Base-by-base conservation (phyloP, 1,284 basidiomycete species). In the Sparassis latifolia region DNA sequence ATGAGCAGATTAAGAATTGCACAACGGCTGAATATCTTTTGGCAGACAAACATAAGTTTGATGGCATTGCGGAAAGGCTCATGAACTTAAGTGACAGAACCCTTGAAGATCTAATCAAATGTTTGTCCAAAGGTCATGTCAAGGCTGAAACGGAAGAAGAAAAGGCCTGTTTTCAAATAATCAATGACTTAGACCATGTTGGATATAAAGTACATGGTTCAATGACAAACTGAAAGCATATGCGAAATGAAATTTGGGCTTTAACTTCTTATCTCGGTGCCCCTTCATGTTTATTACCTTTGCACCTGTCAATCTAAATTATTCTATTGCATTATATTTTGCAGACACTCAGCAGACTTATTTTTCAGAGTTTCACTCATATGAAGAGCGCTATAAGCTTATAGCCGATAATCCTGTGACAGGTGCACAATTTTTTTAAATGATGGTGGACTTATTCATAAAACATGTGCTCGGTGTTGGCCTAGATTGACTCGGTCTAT, bases 71-170 rank as follows among this genome's bases (percentile, higher is more conserved):
- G 1, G 35, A 37, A 7, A 6, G 12, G 6, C 35, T 37, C 1
- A 6, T 37, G 35, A 37, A 12, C 12, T 1, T 37, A 6, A 37
- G 12, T 37, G 35, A 37, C 35, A 37, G 7, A 7, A 37, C 35
- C 6, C 35, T 37, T 6, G 35, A 6, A 37, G 35, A 37, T 37
- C 35, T 37, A 6, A 37, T 47, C 9, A 28, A 47, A 10, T 7
- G 35, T 3, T 28, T 47, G 45, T 12, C 37, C 20, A 35, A n/a
- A 12, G 45, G 45, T 9, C 35, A 33, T 3, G 45, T 47, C 12
- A 47, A 47, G 28, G 27, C 45, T 2, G 45, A 47, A 47, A 47
- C 45, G 2, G 35, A 47, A 29, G 20, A 47, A 7, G 45, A 47
- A 29, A 47, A 39, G 28, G 45, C 33, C 4, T 47, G 45, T 29